A percentile compares a stretch with the other conserved stretches of the same genome.
These are phyloP conservation scores for Eimeria praecox DNA, from an alignment of 169 alveolate genomes.

Conservation along the genomic window DNA sequence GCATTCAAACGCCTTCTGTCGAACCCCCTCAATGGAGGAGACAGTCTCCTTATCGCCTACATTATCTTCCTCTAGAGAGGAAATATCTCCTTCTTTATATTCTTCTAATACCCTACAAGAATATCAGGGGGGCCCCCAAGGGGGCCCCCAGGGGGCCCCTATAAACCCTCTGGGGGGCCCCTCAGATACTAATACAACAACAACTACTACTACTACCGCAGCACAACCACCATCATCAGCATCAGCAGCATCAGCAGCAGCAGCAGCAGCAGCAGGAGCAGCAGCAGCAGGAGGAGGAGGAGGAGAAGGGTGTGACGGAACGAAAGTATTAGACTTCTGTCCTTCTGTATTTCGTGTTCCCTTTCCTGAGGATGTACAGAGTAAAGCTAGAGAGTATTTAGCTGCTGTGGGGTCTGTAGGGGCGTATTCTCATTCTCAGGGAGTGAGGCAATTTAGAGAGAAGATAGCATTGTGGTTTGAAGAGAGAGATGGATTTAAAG, in stretches of 20 bases:
- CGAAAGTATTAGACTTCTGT: not conserved
- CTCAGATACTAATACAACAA: not conserved
- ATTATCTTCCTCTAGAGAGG: too few species aligned
- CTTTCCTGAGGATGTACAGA: slow-evolving; percentile 78
- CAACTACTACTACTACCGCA: not conserved
- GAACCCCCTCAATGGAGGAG: not conserved
- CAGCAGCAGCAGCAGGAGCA: not conserved
- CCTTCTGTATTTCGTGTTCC: not conserved
- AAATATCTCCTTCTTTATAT: too few species aligned
- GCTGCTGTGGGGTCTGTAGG: slow-evolving; percentile 66
- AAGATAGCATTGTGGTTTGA: slow-evolving; percentile 76
- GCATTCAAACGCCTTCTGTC: slow-evolving; percentile 4
- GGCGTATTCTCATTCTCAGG: slow-evolving; percentile 82
- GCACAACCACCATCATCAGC: not conserved
- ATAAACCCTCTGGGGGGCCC: slow-evolving; percentile 29
- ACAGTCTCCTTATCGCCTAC: too few species aligned
- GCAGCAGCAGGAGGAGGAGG: not conserved
- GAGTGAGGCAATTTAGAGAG: slow-evolving; percentile 69
- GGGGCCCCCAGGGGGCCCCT: too few species aligned
- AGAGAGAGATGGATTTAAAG: slow-evolving; percentile 85
- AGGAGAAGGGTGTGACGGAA: not conserved
- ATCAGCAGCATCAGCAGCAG: not conserved
- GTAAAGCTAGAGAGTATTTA: slow-evolving; percentile 4
- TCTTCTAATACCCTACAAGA: too few species aligned
- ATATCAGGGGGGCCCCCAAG: too few species aligned